A percentile compares a stretch with the other conserved stretches of the same genome.
These are phyloP conservation scores for Goffeauzyma gilvescens DNA, from an alignment of 768 basidiomycete genomes.

Conservation along the genomic window DNA sequence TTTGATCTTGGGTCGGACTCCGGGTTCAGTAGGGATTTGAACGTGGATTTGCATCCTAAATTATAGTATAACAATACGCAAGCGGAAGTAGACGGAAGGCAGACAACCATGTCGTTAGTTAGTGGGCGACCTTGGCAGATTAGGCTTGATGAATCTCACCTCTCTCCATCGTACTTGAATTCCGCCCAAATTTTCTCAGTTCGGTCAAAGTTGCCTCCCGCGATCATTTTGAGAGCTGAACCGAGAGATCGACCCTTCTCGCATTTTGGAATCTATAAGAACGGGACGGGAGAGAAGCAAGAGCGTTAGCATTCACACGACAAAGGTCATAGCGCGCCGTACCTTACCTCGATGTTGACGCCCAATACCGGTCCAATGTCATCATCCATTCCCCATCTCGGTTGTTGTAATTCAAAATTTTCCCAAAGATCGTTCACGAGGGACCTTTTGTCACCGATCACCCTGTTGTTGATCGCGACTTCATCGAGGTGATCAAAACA, in stretches of 20 bases:
- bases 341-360: constrained; percentile 43
- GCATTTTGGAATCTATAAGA: constrained; percentile 56
- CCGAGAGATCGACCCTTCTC: constrained; percentile 48
- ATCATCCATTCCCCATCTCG: constrained; percentile 10
- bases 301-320: no score
- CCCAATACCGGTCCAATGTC: constrained; percentile 39
- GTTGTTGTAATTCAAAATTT: no score
- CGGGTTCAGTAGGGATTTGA: constrained; percentile 35
- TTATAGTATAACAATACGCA: no score
- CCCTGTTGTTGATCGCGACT: no score
- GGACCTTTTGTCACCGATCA: no score
- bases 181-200: constrained; percentile 54
- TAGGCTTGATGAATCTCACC: no score
- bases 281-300: neutral
- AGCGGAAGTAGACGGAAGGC: neutral
- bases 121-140: neutral
- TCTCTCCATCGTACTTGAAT: constrained; percentile 85
- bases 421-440: no score
- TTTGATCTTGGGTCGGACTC: constrained; percentile 38
- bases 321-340: no score
- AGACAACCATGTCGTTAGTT: neutral
- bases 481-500: no score
- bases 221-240: constrained; percentile 39
- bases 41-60: constrained; percentile 67
- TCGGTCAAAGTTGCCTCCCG: constrained; percentile 10